Percentiles rank a stretch among this genome's conserved stretches.
phyloP scores from a whole-genome alignment of 2,329 filamentous ascomycete species.

The Xylaria sp. region DNA sequence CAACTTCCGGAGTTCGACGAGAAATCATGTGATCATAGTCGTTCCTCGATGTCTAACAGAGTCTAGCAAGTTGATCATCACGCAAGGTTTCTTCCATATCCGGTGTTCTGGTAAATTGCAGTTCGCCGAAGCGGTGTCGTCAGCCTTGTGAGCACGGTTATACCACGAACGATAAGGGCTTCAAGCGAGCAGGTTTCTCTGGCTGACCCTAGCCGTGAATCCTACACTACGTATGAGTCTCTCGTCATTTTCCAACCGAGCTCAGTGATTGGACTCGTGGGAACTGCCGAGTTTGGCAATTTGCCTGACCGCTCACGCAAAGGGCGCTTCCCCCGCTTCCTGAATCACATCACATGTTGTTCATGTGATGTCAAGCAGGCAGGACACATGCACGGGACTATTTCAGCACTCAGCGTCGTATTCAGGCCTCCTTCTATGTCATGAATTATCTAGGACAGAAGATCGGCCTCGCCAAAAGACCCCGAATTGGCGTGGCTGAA shows the following conservation, averaged over 20 bases:
- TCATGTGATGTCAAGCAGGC: too few species aligned
- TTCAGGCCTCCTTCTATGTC: neutral
- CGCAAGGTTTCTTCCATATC: conserved; percentile 9
- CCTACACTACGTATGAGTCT: conserved; percentile 17
- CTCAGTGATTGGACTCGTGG: conserved; percentile 4
- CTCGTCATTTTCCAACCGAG: conserved; percentile 16
- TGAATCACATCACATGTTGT: neutral
- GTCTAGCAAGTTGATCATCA: conserved; percentile 18
- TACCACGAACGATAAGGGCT: conserved; percentile 9
- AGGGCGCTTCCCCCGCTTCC: neutral
- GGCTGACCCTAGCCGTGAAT: conserved; percentile 11
- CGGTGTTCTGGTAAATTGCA: conserved; percentile 26
- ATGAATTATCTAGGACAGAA: neutral
- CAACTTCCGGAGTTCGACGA: conserved; percentile 18
- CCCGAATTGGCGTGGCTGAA: conserved; percentile 15
- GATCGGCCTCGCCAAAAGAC: conserved; percentile 14
- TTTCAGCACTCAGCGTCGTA: neutral
- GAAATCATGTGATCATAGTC: conserved; percentile 33
- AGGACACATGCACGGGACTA: neutral
- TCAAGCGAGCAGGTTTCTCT: conserved; percentile 18
- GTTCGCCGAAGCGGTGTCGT: conserved; percentile 5
- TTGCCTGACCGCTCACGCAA: conserved; percentile 2
- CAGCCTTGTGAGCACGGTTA: conserved; percentile 26
- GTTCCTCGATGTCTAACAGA: conserved; percentile 23
- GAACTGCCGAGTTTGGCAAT: conserved; percentile 19